Percentiles rank a stretch among this genome's conserved stretches.
These are phyloP conservation scores for Osmanthus fragrans DNA, from an alignment of 257 asterid species.

Conservation along the genomic window DNA sequence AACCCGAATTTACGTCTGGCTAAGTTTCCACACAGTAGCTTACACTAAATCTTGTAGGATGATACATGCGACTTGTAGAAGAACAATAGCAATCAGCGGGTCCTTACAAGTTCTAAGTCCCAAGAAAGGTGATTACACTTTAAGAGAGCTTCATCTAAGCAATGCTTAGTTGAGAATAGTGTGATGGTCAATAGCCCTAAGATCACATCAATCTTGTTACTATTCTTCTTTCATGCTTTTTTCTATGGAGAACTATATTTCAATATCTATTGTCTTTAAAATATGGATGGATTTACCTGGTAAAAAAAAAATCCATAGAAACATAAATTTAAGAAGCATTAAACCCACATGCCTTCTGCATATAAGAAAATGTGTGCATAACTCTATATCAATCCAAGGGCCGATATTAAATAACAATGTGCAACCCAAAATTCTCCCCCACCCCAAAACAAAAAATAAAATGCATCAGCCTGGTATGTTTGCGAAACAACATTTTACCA, in stretches of 20 bases:
- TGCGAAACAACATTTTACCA: background rate
- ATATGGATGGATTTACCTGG: background rate
- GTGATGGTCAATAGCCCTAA: background rate
- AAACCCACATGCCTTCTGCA: background rate
- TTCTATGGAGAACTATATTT: background rate
- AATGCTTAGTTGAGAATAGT: background rate
- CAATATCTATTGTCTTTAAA: background rate
- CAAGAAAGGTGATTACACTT: background rate
- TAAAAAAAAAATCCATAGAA: background rate
- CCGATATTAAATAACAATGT: background rate
- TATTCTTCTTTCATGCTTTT: background rate
- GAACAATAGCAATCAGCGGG: background rate
- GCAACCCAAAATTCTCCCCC: background rate
- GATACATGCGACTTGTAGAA: background rate
- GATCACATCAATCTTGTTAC: background rate
- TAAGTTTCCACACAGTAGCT: background rate
- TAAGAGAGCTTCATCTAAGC: conserved; percentile 13
- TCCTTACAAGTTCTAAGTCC: conserved; percentile 1
- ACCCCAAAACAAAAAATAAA: too few relatives aligned
- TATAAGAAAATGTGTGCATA: background rate
- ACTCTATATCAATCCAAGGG: background rate
- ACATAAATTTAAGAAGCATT: background rate
- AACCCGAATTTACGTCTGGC: background rate
- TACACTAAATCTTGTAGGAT: background rate
- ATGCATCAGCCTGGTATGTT: background rate